Evolutionary conservation across 331 rosid genomes (phyloP).

Genomic region (Rosa hybrid): DNA sequence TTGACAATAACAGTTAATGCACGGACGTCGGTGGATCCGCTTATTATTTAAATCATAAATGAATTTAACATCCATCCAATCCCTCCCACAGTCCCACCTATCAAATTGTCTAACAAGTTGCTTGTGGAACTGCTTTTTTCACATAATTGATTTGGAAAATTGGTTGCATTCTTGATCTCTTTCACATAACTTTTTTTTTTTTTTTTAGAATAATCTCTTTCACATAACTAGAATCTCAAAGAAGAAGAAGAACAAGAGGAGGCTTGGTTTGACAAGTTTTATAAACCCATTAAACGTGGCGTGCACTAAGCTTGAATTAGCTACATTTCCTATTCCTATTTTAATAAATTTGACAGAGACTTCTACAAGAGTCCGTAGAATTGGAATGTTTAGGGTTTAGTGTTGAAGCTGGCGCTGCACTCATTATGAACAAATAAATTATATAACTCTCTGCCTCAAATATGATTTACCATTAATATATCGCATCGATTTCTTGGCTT

Average conservation of each 20-base stretch:
- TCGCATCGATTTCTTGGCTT: background rate
- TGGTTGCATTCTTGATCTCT: background rate
- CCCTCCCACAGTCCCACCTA: background rate
- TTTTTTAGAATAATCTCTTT: background rate
- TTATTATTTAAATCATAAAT: background rate
- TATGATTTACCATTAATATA: background rate
- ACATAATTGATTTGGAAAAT: background rate
- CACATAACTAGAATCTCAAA: background rate
- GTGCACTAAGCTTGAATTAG: background rate
- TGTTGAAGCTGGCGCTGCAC: background rate
- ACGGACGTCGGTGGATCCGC: too few relatives aligned
- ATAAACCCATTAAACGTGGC: background rate
- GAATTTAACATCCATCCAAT: background rate
- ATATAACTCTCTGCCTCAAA: too few relatives aligned
- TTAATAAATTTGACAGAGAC: background rate
- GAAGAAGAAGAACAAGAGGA: background rate
- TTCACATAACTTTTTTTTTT: background rate
- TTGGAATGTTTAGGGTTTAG: background rate
- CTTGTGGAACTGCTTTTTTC: background rate
- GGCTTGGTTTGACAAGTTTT: background rate
- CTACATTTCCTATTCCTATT: background rate
- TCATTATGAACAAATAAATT: background rate
- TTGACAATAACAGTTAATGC: background rate
- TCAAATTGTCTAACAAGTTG: background rate
- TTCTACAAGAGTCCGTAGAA: background rate